Conservation (phyloP, 2,329 filamentous ascomycete genomes). For the Ophiostoma perfectum region DNA sequence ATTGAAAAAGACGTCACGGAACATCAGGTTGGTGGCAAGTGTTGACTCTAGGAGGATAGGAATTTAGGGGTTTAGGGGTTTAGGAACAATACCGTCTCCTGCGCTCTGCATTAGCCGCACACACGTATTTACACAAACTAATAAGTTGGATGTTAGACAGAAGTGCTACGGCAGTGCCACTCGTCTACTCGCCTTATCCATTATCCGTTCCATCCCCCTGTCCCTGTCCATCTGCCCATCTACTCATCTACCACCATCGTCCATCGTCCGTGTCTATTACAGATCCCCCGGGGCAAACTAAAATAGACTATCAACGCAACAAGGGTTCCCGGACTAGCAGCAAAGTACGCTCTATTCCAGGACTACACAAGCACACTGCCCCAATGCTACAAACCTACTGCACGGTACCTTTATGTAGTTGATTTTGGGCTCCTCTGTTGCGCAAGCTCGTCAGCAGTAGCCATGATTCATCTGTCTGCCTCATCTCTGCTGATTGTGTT, state of each 20-base stretch:
- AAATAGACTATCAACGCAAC: neutral
- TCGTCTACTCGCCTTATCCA: too few relatives aligned
- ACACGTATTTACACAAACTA: too few relatives aligned
- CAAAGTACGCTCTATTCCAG: neutral
- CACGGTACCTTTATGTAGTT: neutral
- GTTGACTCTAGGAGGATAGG: neutral
- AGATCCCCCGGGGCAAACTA: neutral
- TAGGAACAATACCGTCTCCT: too few relatives aligned
- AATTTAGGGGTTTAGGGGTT: neutral
- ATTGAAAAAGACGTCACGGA: neutral
- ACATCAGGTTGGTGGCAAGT: neutral
- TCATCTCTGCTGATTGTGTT: too few relatives aligned
- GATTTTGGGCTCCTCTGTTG: too few relatives aligned
- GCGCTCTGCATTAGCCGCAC: too few relatives aligned
- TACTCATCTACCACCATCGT: neutral
- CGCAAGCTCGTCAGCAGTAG: too few relatives aligned
- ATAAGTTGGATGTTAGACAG: too few relatives aligned
- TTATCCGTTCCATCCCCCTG: neutral
- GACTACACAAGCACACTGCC: neutral
- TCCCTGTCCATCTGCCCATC: constrained; percentile 2
- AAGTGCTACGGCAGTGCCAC: too few relatives aligned
- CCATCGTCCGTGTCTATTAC: neutral
- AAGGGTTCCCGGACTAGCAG: neutral
- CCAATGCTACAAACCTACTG: constrained; percentile 1
- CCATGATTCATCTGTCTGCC: too few relatives aligned